A percentile compares a stretch with the other conserved stretches of the same genome.
These are phyloP conservation scores for Cladorrhinum samala DNA, from an alignment of 495 filamentous ascomycete species.

Conservation along the genomic window DNA sequence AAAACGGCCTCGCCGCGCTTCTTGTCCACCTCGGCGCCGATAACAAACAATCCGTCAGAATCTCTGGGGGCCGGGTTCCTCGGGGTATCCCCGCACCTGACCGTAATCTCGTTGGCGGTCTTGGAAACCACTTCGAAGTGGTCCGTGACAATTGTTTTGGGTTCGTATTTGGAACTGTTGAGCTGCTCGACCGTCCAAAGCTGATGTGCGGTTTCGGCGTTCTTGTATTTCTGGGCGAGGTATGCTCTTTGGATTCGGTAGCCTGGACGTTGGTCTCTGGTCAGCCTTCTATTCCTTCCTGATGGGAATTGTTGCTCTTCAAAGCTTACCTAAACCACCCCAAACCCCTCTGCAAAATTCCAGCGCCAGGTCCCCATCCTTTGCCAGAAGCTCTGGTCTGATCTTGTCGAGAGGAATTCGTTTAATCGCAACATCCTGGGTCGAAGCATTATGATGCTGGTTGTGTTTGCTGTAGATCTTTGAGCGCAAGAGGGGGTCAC, in stretches of 20 bases:
- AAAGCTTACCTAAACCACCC: constrained; percentile 54
- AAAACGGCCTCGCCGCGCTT: constrained; percentile 57
- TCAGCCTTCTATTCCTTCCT: too few relatives aligned
- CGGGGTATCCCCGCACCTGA: constrained; percentile 64
- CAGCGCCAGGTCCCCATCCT: constrained; percentile 52
- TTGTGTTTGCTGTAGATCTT: constrained; percentile 53
- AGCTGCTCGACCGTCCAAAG: constrained; percentile 59
- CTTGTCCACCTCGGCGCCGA: constrained; percentile 55
- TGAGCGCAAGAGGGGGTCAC: constrained; percentile 58
- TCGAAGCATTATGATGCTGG: constrained; percentile 52
- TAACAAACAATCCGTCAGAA: constrained; percentile 65
- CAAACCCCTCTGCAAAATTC: constrained; percentile 62
- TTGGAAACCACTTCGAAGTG: constrained; percentile 73
- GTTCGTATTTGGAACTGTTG: constrained; percentile 46
- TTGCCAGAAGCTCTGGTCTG: constrained; percentile 56
- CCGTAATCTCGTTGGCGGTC: constrained; percentile 51
- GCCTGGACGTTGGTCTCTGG: constrained; percentile 37
- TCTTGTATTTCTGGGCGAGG: constrained; percentile 57
- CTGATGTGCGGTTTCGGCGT: constrained; percentile 53
- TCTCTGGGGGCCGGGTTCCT: constrained; percentile 48
- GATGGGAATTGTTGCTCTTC: background rate
- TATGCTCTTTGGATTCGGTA: constrained; percentile 57
- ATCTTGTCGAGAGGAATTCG: constrained; percentile 57
- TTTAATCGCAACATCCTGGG: constrained; percentile 58
- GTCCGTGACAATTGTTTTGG: constrained; percentile 62